Base-by-base conservation (phyloP, 1,284 basidiomycete species). In the Grifola frondosa region DNA sequence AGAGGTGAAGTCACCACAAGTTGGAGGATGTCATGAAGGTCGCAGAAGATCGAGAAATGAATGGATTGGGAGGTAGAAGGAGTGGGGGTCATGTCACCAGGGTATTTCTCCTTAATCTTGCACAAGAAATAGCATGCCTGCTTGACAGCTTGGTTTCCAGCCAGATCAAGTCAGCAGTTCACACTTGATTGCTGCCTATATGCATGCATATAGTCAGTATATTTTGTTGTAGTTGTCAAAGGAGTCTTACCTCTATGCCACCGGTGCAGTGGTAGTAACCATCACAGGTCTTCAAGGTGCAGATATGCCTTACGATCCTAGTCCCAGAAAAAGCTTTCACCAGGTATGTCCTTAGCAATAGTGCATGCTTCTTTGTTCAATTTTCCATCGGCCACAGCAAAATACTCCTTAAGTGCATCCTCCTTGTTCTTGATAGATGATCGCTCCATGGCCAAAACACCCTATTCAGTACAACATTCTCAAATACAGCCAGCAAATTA, bases 201-300 rank as follows among this genome's bases (percentile, higher is more conserved):
- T 15, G 33, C 30, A 26, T 24, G 23, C 37, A n/a, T n/a, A n/a
- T 16, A 28, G 16, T 44, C 35, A 15, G 28, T 47, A 50, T 29
- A 23, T 20, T 21, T 11, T 28, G 40, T n/a, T n/a, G 38, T 20
- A 36, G 17, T 30, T 29, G 3, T 6, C 21, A n/a, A 13, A 5
- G 19, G 34, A 40, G 24, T 5, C 44, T 32, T 7, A 76, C 79
- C 53, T 84, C 81, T 36, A 91, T 69, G 26, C 93, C 92, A n/a
- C 90, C 84, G 19, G 82, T 82, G 62, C 85, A 91, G 65, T 91
- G 91, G 62, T 94, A 92, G 67, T 94, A 96, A 12, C 93, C 93
- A 67, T 97, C 93, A 32, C 86, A 79, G 3, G 93, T 97, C 29
- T 93, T 80, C 7, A 28, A 2, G 41, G 28, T 44, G 38, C 13